Conservation (phyloP, 2,329 filamentous ascomycete genomes). For the Plectosphaerella plurivora region DNA sequence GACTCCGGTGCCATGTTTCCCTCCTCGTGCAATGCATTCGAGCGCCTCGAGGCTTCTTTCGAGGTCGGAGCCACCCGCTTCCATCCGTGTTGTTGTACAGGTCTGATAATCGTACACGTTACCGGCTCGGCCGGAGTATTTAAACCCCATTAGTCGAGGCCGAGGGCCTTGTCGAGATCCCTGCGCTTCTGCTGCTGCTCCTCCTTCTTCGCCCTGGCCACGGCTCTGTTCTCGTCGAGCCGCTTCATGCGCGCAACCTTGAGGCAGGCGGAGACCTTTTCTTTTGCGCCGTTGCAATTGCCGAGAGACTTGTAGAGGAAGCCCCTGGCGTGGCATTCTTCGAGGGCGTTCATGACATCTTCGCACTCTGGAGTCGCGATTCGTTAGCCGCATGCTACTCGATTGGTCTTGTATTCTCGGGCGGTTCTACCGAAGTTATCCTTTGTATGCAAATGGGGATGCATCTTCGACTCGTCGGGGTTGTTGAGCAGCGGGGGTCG, state of each 20-base stretch:
- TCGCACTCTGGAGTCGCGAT: conserved; percentile 68
- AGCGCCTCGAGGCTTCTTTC: too few species aligned
- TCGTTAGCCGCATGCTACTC: neutral
- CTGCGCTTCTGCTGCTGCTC: conserved; percentile 70
- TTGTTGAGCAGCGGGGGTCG: neutral
- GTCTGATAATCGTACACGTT: too few species aligned
- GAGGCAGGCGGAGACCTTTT: conserved; percentile 79
- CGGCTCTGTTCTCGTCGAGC: conserved; percentile 68
- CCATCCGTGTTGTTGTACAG: too few species aligned
- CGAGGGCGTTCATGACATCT: conserved; percentile 87
- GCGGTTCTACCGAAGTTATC: conserved; percentile 70
- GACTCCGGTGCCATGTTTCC: neutral
- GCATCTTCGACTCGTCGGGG: conserved; percentile 54
- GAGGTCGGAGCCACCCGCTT: too few species aligned
- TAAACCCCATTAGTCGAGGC: conserved; percentile 16
- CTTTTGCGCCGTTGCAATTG: conserved; percentile 84
- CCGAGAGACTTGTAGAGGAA: conserved; percentile 90
- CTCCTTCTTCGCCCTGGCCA: conserved; percentile 63
- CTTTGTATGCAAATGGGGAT: conserved; percentile 94
- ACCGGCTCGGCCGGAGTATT: too few species aligned
- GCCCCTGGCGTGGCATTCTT: conserved; percentile 89
- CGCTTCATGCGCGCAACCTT: conserved; percentile 74
- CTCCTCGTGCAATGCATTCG: too few species aligned
- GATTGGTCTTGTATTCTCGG: conserved; percentile 1
- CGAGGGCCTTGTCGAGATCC: conserved; percentile 46